These are phyloP conservation scores for Paraphaeosphaeria minitans DNA, from an alignment of 2,329 filamentous ascomycete species.

Conservation along the genomic window DNA sequence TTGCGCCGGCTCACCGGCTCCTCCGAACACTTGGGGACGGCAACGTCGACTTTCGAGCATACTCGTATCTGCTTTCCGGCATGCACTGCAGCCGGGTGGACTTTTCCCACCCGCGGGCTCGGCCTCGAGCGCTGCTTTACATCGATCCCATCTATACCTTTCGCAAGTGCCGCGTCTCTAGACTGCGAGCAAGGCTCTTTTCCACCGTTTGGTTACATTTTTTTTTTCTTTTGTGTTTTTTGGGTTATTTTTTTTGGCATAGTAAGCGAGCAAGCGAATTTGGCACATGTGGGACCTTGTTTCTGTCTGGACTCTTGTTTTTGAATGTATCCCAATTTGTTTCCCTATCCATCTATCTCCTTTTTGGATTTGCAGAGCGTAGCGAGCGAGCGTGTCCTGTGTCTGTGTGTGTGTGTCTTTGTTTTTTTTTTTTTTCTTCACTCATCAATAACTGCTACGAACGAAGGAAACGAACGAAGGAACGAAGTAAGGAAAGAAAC, in stretches of 20 bases:
- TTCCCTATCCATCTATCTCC: slow-evolving; percentile 11
- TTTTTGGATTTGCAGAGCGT: slow-evolving; percentile 29
- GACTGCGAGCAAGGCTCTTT: background rate
- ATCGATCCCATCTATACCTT: slow-evolving; percentile 2
- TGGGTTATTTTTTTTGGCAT: slow-evolving; percentile 17
- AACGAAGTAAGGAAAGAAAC: too few relatives aligned
- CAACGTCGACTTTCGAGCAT: slow-evolving; percentile 34
- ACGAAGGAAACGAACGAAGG: too few relatives aligned
- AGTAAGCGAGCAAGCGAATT: slow-evolving; percentile 39
- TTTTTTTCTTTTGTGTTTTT: slow-evolving; percentile 10
- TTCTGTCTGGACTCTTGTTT: slow-evolving; percentile 16
- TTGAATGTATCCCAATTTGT: slow-evolving; percentile 17
- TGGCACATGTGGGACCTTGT: slow-evolving; percentile 36
- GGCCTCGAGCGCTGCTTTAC: background rate
- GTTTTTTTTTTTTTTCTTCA: slow-evolving; percentile 9
- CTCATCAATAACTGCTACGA: background rate
- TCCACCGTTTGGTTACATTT: slow-evolving; percentile 23
- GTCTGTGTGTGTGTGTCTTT: too few relatives aligned
- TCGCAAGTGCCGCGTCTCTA: slow-evolving; percentile 9
- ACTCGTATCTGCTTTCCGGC: slow-evolving; percentile 7
- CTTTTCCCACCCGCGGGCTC: slow-evolving; percentile 19
- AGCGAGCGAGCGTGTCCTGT: slow-evolving; percentile 33
- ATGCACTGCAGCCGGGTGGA: slow-evolving; percentile 35
- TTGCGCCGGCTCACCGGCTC: slow-evolving; percentile 5
- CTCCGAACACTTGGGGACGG: slow-evolving; percentile 36